Percentiles rank a stretch among this genome's conserved stretches.
Conservation (phyloP, 768 basidiomycete species). For the Coprinopsis strossmayeri region DNA sequence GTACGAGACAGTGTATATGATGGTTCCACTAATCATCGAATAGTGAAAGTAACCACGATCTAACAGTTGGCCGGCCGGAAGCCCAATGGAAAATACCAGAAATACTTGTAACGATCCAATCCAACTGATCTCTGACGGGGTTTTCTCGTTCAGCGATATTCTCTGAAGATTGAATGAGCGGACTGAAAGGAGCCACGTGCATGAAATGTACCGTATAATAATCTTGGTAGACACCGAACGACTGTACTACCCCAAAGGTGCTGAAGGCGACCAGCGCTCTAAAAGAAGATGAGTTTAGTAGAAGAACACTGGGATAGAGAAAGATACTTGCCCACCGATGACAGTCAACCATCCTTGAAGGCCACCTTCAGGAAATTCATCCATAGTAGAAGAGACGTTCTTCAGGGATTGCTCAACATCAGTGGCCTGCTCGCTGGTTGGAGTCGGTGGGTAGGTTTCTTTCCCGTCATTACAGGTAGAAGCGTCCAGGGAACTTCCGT, state of each 20-base stretch:
- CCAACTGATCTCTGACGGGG: slow-evolving; percentile 40
- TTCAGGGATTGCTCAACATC: not conserved
- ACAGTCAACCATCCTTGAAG: slow-evolving; percentile 39
- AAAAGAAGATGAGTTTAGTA: not conserved
- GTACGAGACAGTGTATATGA: slow-evolving; percentile 38
- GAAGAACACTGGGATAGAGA: not conserved
- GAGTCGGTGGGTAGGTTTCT: not conserved
- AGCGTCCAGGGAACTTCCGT: not conserved
- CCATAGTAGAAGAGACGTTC: slow-evolving; percentile 3
- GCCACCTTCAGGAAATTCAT: slow-evolving; percentile 39
- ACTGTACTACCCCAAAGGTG: slow-evolving; percentile 43
- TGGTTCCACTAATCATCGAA: slow-evolving; percentile 28
- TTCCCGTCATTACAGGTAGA: not conserved
- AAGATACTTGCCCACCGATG: slow-evolving; percentile 35
- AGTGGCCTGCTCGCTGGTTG: not conserved
- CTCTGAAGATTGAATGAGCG: slow-evolving; percentile 19
- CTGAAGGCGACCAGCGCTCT: slow-evolving; percentile 40
- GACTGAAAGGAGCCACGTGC: too few species aligned
- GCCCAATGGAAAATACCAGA: slow-evolving; percentile 37
- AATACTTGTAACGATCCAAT: slow-evolving; percentile 48
- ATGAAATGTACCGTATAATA: slow-evolving; percentile 46
- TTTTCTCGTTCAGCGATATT: slow-evolving; percentile 28
- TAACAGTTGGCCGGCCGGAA: slow-evolving; percentile 38
- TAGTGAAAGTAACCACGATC: slow-evolving; percentile 46
- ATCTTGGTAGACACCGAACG: slow-evolving; percentile 47